A percentile compares a stretch with the other conserved stretches of the same genome.
Conservation (phyloP, 164 flowering plant species). For the Tetrastigma voinierianum region DNA sequence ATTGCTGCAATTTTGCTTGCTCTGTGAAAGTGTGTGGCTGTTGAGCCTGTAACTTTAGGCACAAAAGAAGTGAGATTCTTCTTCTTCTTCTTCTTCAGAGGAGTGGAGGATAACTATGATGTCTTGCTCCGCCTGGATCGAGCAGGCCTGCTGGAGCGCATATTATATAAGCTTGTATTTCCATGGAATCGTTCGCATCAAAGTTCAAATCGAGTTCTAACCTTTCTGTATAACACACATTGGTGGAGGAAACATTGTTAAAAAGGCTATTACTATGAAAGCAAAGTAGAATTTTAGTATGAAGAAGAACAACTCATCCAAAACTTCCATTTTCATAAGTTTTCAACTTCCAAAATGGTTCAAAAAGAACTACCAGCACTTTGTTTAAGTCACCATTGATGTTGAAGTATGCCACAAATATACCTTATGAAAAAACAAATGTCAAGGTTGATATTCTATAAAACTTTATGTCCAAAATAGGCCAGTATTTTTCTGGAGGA, state of each 20-base stretch:
- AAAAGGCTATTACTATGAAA: background rate
- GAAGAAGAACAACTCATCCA: too few species aligned
- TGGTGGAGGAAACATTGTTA: background rate
- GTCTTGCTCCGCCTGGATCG: constrained; percentile 48
- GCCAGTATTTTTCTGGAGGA: too few species aligned
- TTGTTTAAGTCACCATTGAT: background rate
- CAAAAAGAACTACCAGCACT: background rate
- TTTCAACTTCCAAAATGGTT: background rate
- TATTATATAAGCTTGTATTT: constrained; percentile 50
- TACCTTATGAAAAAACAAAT: too few species aligned
- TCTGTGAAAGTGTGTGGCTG: constrained; percentile 66
- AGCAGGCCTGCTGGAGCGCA: constrained; percentile 42
- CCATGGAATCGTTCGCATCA: constrained; percentile 23
- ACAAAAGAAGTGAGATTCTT: constrained; percentile 39
- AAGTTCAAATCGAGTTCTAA: constrained; percentile 52
- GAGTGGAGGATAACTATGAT: constrained; percentile 41
- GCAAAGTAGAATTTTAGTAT: too few species aligned
- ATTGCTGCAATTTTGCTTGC: constrained; percentile 92
- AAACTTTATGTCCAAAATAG: too few species aligned
- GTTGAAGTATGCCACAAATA: background rate
- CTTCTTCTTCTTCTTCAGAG: constrained; percentile 68
- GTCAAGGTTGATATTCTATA: too few species aligned
- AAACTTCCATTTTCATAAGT: too few species aligned
- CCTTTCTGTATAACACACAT: constrained; percentile 33
- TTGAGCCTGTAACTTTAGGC: constrained; percentile 28